Evolutionary conservation across 2,329 filamentous ascomycete genomes (phyloP), one percentile per base, ranked within the genome.

Genomic region (Nigrospora osmanthi): DNA sequence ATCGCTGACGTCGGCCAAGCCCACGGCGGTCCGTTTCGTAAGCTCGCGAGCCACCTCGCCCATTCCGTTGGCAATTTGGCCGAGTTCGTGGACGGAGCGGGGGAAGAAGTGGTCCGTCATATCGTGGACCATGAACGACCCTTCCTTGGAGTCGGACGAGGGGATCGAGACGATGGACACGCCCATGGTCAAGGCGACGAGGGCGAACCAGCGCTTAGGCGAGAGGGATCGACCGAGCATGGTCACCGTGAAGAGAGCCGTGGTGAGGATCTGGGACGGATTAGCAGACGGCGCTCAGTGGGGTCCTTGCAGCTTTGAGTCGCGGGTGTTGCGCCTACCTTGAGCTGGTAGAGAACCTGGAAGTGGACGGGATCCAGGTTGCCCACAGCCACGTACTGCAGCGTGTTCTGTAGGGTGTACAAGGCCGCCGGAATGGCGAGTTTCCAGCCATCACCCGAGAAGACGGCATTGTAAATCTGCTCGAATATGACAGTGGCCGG

Each of bases 311-410:
- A 7, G 7, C 23, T 10, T 28, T 28, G 23, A 10, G 23, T 7
- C 14, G 19, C 14, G 40, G 15, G 31, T 13, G 5, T n/a, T n/a
- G 14, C 9, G 47, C 63, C n/a, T 57, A 79, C 78, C 72, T 96
- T 96, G 47, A 97, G 73, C 66, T 98, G 91, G 62, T 93, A 95
- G 23, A 93, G 80, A 47, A 95, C 83, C 64, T 96, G 90, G 60
- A 96, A 97, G 44, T 91, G 89, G 5, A 93, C 89, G 0, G 91
- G 87, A 57, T 95, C 89, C 55, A 97, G 66, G 54, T 97, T 96
- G 49, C 87, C 89, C 11, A 96, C 81, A 2, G 89, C 91, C 43
- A 94, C 78, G 59, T 96, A 98, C 63, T 96, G 89, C 44, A 97
- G 69, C n/a, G 87, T 86, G 59, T 96, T 97, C 58, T 96, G 89